These are phyloP conservation scores for Albugo candida DNA, from an alignment of 352 stramenopile species.

Conservation along the genomic window DNA sequence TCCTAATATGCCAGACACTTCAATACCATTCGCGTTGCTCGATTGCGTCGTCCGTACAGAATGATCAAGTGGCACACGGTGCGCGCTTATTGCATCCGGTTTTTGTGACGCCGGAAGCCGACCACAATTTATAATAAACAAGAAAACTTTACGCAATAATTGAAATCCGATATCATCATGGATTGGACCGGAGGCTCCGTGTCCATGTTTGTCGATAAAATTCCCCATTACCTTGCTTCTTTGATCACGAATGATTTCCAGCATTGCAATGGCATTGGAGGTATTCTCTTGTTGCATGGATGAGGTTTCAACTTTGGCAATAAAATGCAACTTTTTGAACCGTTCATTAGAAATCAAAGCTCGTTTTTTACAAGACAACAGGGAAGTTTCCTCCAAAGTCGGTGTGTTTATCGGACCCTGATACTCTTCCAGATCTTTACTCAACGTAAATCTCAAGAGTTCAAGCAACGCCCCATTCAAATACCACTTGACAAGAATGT, in stretches of 20 bases:
- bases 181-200: background rate
- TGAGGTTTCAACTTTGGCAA: conserved; percentile 9
- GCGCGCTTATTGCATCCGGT: background rate
- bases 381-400: conserved; percentile 3
- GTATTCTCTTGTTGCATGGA: conserved; percentile 7
- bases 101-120: background rate
- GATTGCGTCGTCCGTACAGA: no score
- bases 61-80: background rate
- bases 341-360: background rate
- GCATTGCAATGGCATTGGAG: conserved; percentile 9
- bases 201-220: no score
- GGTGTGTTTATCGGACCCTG: no score
- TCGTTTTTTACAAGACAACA: conserved; percentile 14
- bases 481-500: conserved; percentile 19
- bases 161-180: conserved; percentile 15
- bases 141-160: conserved; percentile 3
- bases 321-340: conserved; percentile 6
- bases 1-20: no score
- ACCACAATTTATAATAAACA: background rate
- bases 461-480: conserved; percentile 12
- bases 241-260: conserved; percentile 10
- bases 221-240: background rate
- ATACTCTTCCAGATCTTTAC: no score
- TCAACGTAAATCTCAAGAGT: background rate
- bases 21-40: no score